phyloP scores from a whole-genome alignment of 257 asterid species.

The Lycium ferocissimum region DNA sequence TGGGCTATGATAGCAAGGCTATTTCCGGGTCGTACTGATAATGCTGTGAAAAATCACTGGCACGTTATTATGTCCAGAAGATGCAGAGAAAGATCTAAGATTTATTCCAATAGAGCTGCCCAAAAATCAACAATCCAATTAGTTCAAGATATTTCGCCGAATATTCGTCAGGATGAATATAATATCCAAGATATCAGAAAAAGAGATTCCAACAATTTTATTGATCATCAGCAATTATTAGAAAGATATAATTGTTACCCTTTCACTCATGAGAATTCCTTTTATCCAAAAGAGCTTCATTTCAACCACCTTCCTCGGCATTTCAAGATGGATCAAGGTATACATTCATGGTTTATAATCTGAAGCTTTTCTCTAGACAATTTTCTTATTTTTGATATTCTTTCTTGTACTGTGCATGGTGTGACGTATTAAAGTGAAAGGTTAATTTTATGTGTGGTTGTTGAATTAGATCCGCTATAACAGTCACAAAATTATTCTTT shows the following conservation, averaged over 20 bases:
- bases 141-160: constrained; percentile 34
- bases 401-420: too few species aligned
- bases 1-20: constrained; percentile 89
- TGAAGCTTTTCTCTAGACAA: too few species aligned
- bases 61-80: constrained; percentile 89
- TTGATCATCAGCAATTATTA: constrained; percentile 42
- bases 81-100: constrained; percentile 66
- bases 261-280: constrained; percentile 30
- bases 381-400: too few species aligned
- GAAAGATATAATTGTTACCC: constrained; percentile 35
- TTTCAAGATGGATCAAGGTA: constrained; percentile 51
- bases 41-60: constrained; percentile 95
- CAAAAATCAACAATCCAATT: constrained; percentile 30
- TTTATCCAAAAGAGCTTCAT: constrained; percentile 43
- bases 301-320: constrained; percentile 31
- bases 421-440: too few species aligned
- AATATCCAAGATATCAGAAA: constrained; percentile 31
- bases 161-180: constrained; percentile 24
- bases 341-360: background rate
- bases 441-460: too few species aligned
- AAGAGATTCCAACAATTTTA: constrained; percentile 35
- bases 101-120: constrained; percentile 37
- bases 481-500: too few species aligned
- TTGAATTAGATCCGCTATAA: too few species aligned
- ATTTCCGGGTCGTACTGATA: constrained; percentile 90